A percentile compares a stretch with the other conserved stretches of the same genome.
These are phyloP conservation scores for Onygena corvina DNA, from an alignment of 2,329 filamentous ascomycete species.

Conservation along the genomic window DNA sequence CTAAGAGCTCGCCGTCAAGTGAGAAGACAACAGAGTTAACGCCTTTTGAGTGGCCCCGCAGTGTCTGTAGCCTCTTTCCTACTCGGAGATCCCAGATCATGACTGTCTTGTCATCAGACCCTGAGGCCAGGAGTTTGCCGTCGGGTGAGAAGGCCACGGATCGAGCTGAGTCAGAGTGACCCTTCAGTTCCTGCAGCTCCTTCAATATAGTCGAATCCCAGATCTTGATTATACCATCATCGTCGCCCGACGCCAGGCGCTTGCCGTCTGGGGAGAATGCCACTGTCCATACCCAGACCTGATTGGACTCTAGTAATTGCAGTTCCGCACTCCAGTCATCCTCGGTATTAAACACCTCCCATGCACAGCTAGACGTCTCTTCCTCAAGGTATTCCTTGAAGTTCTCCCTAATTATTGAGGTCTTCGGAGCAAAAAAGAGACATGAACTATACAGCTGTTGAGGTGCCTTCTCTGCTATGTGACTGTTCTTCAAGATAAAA, in stretches of 20 bases:
- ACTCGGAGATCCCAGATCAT: slow-evolving; percentile 83
- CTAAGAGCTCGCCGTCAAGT: slow-evolving; percentile 16
- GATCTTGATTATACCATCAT: slow-evolving; percentile 5
- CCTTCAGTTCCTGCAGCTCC: not conserved
- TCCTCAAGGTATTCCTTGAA: slow-evolving; percentile 7
- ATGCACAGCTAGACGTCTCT: not conserved
- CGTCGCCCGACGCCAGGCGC: not conserved
- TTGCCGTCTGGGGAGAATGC: slow-evolving; percentile 10
- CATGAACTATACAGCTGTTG: slow-evolving; percentile 8
- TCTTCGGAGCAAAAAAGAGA: slow-evolving; percentile 1
- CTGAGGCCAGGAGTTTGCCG: slow-evolving; percentile 56
- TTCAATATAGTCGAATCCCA: slow-evolving; percentile 5
- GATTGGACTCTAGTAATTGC: slow-evolving; percentile 10
- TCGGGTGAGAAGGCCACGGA: slow-evolving; percentile 6
- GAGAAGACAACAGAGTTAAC: slow-evolving; percentile 20
- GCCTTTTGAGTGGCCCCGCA: slow-evolving; percentile 29
- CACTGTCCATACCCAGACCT: slow-evolving; percentile 2
- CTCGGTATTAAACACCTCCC: not conserved
- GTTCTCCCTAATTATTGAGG: slow-evolving; percentile 1
- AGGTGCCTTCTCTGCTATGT: not conserved
- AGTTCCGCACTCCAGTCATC: not conserved
- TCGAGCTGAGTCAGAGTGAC: not conserved
- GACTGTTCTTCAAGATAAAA: slow-evolving; percentile 4
- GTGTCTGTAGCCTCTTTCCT: slow-evolving; percentile 72
- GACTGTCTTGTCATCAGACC: slow-evolving; percentile 92